These are phyloP conservation scores for Ophiostoma ulmi DNA, from an alignment of 2,329 filamentous ascomycete genomes.

Conservation along the genomic window DNA sequence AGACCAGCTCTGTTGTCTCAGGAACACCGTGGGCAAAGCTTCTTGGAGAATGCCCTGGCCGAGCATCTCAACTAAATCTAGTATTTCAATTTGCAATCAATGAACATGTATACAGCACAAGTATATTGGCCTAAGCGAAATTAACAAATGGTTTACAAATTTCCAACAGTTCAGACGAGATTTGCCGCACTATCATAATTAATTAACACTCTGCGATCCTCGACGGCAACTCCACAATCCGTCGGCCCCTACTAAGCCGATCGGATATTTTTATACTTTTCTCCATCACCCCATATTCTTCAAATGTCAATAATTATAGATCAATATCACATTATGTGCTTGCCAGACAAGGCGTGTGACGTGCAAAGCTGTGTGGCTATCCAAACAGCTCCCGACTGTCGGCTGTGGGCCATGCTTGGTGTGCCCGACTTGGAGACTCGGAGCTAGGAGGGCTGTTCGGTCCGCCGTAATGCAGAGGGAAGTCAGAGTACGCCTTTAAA, in stretches of 20 bases:
- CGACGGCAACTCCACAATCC: background rate
- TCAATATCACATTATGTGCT: background rate
- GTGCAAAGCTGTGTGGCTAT: background rate
- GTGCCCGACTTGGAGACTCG: background rate
- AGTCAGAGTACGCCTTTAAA: background rate
- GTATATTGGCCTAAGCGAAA: background rate
- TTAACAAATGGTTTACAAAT: background rate
- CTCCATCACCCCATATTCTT: background rate
- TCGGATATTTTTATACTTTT: background rate
- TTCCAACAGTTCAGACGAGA: background rate
- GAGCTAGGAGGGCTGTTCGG: background rate
- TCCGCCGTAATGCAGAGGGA: background rate
- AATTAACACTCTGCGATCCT: background rate
- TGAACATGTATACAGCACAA: background rate
- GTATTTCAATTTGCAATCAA: background rate
- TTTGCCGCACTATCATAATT: background rate
- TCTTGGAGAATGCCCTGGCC: background rate
- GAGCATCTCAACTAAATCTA: background rate
- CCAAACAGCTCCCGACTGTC: constrained; percentile 1
- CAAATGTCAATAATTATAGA: background rate
- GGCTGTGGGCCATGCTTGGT: background rate
- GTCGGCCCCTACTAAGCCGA: background rate
- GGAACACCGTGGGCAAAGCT: constrained; percentile 12
- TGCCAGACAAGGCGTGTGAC: background rate
- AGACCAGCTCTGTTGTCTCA: constrained; percentile 18